phyloP scores from a whole-genome alignment of 768 basidiomycete species.

The Sarcodon aspratus region DNA sequence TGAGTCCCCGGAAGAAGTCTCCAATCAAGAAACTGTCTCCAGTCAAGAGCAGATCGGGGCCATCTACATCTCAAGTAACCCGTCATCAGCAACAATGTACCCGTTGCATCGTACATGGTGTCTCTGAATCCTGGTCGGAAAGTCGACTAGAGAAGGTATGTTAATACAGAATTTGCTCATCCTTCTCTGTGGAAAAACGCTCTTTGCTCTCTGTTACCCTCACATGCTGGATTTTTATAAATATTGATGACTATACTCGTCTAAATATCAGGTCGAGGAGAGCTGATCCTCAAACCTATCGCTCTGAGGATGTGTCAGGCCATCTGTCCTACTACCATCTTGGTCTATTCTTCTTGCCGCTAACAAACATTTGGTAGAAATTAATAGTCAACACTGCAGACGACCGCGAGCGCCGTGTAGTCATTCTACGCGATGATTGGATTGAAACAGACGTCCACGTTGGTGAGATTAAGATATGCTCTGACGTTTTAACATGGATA shows the following conservation, averaged over 20 bases:
- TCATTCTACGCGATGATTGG: constrained; percentile 77
- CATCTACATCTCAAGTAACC: background rate
- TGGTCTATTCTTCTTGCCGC: background rate
- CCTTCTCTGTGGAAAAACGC: too few relatives aligned
- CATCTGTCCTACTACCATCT: background rate
- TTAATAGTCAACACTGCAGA: constrained; percentile 36
- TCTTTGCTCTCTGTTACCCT: background rate
- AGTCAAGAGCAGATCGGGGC: background rate
- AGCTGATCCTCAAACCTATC: background rate
- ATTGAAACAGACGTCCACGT: constrained; percentile 43
- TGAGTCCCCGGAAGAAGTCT: constrained; percentile 37
- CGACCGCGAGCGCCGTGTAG: constrained; percentile 26
- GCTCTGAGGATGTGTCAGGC: background rate
- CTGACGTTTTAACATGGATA: background rate
- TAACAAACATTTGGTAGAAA: constrained; percentile 21
- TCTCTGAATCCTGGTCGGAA: background rate
- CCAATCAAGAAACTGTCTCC: constrained; percentile 5
- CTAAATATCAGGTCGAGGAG: background rate
- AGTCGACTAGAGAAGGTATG: background rate
- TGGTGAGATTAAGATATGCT: constrained; percentile 28
- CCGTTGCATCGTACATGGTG: constrained; percentile 21
- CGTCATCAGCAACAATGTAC: constrained; percentile 8
- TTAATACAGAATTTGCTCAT: too few relatives aligned
- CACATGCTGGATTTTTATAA: background rate
- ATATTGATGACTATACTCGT: background rate